phyloP scores from a whole-genome alignment of 768 basidiomycete genomes.

The Candolleomyces eurysporus region DNA sequence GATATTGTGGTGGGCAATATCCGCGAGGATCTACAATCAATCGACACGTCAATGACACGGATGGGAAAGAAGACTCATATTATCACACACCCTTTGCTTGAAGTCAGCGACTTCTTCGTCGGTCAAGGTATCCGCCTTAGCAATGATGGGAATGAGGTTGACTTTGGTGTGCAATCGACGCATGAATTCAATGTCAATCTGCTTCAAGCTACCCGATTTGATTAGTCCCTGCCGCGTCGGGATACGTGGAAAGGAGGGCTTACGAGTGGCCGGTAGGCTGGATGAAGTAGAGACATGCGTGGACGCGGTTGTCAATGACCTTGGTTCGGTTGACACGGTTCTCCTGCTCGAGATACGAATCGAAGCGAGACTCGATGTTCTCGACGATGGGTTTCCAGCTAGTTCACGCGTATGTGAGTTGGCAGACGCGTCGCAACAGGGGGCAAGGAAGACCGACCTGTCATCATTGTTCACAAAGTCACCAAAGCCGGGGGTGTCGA shows the following conservation, averaged over 20 bases:
- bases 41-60: neutral
- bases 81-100: constrained; percentile 76
- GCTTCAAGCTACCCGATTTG: constrained; percentile 70
- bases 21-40: constrained; percentile 70
- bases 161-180: constrained; percentile 94
- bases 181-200: constrained; percentile 99
- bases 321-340: constrained; percentile 96
- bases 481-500: constrained; percentile 98
- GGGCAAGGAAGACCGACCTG: constrained; percentile 52
- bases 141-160: constrained; percentile 98
- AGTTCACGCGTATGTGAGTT: constrained; percentile 12
- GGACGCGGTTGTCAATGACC: constrained; percentile 94
- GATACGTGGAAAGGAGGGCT: constrained; percentile 31
- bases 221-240: constrained; percentile 8
- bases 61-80: neutral
- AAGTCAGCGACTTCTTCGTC: constrained; percentile 93
- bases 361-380: constrained; percentile 97
- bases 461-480: constrained; percentile 99
- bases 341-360: constrained; percentile 97
- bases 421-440: constrained; percentile 16
- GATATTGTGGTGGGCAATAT: constrained; percentile 94
- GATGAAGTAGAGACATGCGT: constrained; percentile 98
- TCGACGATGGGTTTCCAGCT: constrained; percentile 99
- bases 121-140: constrained; percentile 96
- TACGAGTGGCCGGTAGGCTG: constrained; percentile 98